Conservation (phyloP, 2,329 filamentous ascomycete species). For the Magnaporthales sp. region DNA sequence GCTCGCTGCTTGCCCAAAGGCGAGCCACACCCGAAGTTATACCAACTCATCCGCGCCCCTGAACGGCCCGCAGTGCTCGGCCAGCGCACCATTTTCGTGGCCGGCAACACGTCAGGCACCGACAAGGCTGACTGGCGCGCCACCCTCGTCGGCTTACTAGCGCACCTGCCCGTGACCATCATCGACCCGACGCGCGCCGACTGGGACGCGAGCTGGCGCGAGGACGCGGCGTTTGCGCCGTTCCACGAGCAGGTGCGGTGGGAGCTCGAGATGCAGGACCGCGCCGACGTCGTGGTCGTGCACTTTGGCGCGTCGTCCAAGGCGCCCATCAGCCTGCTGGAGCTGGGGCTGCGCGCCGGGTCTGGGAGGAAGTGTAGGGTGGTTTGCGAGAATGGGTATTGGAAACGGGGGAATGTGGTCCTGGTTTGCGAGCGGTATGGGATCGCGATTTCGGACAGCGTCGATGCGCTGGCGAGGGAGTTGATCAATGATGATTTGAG, state of each 20-base stretch:
- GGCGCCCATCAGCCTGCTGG: constrained; percentile 30
- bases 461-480: constrained; percentile 25
- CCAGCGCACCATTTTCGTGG: constrained; percentile 41
- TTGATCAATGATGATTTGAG: too few relatives aligned
- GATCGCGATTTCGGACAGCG: constrained; percentile 32
- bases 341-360: constrained; percentile 45
- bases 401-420: constrained; percentile 51
- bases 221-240: constrained; percentile 34
- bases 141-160: constrained; percentile 29
- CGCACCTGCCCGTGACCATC: constrained; percentile 37
- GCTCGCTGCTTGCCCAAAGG: background rate
- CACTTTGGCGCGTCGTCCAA: constrained; percentile 34
- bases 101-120: constrained; percentile 42
- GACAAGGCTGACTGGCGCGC: constrained; percentile 36
- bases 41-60: background rate
- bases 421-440: constrained; percentile 42
- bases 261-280: constrained; percentile 50
- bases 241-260: constrained; percentile 49
- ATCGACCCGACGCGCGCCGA: constrained; percentile 46
- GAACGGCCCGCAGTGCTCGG: too few relatives aligned
- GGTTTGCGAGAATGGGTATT: constrained; percentile 41
- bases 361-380: constrained; percentile 37
- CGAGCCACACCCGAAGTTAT: background rate
- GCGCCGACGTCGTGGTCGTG: constrained; percentile 44
- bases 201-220: constrained; percentile 46